Percentiles rank a stretch among this genome's conserved stretches.
Conservation (phyloP, 75 land plant genomes). For the Picea sitchensis region DNA sequence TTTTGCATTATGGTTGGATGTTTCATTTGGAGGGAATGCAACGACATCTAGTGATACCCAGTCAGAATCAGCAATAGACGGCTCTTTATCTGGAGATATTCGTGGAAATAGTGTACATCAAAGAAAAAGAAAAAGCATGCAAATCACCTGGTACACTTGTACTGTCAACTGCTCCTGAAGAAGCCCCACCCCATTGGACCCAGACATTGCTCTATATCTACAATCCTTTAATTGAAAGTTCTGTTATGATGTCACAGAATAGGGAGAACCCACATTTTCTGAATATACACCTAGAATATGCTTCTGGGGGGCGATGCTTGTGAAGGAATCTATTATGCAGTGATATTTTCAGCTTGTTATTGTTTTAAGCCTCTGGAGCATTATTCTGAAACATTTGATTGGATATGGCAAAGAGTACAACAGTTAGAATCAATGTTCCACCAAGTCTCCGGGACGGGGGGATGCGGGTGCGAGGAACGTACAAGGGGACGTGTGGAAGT, state of each 20-base stretch:
- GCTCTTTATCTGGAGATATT: slow-evolving; percentile 19
- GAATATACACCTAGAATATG: slow-evolving; percentile 81
- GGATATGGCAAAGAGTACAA: too few species aligned
- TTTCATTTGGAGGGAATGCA: slow-evolving; percentile 54
- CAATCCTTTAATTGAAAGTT: slow-evolving; percentile 89
- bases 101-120: slow-evolving; percentile 24
- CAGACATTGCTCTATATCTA: slow-evolving; percentile 90
- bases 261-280: slow-evolving; percentile 86
- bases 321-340: slow-evolving; percentile 78
- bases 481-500: too few species aligned
- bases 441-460: too few species aligned
- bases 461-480: too few species aligned
- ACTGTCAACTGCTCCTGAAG: slow-evolving; percentile 94
- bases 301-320: slow-evolving; percentile 57
- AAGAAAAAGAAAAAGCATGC: slow-evolving; percentile 35
- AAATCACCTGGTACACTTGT: slow-evolving; percentile 42
- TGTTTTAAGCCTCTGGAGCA: neutral
- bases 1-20: slow-evolving; percentile 98
- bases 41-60: slow-evolving; percentile 16
- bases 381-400: neutral
- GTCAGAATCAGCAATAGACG: slow-evolving; percentile 17
- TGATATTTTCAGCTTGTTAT: slow-evolving; percentile 17
- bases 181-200: slow-evolving; percentile 93
- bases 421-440: too few species aligned
- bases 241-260: slow-evolving; percentile 74